phyloP scores from a whole-genome alignment of 2,329 filamentous ascomycete genomes.

The Onygena corvina region DNA sequence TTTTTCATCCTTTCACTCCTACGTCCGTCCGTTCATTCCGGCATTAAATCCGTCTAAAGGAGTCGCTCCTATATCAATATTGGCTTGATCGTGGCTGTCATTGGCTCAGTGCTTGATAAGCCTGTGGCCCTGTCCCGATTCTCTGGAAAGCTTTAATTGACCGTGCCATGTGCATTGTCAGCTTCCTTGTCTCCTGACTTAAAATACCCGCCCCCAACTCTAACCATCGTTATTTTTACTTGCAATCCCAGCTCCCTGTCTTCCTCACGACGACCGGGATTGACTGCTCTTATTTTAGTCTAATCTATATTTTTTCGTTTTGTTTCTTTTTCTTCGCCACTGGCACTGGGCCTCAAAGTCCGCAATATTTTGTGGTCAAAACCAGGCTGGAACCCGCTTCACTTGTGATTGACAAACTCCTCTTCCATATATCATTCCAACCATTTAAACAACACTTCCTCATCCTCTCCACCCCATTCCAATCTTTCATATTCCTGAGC shows the following conservation, averaged over 20 bases:
- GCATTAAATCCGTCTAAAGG: not conserved
- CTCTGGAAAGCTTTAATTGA: conserved; percentile 17
- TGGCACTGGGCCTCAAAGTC: not conserved
- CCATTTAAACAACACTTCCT: not conserved
- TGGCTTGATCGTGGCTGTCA: not conserved
- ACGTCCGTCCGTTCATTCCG: not conserved
- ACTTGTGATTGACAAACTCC: conserved; percentile 1
- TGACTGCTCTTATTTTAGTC: conserved; percentile 5
- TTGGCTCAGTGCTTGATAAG: conserved; percentile 6
- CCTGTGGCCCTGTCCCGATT: conserved; percentile 17
- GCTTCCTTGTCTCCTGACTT: conserved; percentile 4
- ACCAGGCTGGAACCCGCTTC: not conserved
- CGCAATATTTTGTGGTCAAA: not conserved
- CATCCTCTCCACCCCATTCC: not conserved
- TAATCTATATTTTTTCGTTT: conserved; percentile 1
- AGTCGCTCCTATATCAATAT: not conserved
- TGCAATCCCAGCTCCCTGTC: conserved; percentile 2
- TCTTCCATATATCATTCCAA: not conserved
- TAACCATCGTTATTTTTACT: conserved; percentile 1
- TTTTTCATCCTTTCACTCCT: not conserved
- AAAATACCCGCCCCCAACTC: conserved; percentile 8
- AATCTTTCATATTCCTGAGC: not conserved
- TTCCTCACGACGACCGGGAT: conserved; percentile 4
- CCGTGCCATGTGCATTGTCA: conserved; percentile 15
- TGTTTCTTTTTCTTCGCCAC: conserved; percentile 6